Base-by-base conservation (phyloP, 192 early-diverging fungal genomes). In the Spinellus fusiger region DNA sequence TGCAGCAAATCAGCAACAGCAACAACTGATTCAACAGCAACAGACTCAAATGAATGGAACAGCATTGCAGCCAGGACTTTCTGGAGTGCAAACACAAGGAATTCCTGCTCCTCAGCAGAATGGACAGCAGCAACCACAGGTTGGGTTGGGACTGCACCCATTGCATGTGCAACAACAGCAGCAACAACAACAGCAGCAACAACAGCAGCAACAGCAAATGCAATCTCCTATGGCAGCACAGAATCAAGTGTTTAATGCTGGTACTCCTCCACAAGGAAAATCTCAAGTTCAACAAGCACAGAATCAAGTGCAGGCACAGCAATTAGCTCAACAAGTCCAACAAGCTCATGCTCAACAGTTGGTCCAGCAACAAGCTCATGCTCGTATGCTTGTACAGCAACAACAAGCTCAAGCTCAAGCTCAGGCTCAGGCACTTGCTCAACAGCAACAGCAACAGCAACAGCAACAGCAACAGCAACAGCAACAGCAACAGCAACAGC, bases 391-490 rank as follows among this genome's bases (percentile, higher is more conserved):
- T 15, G 31, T 49, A n/a, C 32, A 67, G 22, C 62, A 53, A 22
- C 34, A 48, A 10, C 40, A 53, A 18, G n/a, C n/a, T n/a, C n/a
- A n/a, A n/a, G n/a, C n/a, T n/a, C n/a, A n/a, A n/a, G n/a, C n/a
- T n/a, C n/a, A n/a, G n/a, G n/a, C n/a, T n/a, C 61, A 49, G 15
- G 15, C 32, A 16, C 57, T 40, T 37, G 26, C 10, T 4, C 33
- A 50, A 16, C 8, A 38, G 0, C 64, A 56, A 48, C 47, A 50
- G 5, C 53, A 54, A 57, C 5, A 20, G 0, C 63, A 57, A 37
- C 51, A 64, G 7, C 59, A 52, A 3, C 61, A 50, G 0, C 66
- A 71, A 29, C 38, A n/a, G n/a, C n/a, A n/a, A n/a, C n/a, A n/a
- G n/a, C n/a, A n/a, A n/a, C n/a, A n/a, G n/a, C n/a, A 64, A 2